Conservation (phyloP, 805 yeast species). For the Hanseniaspora valbyensis region DNA sequence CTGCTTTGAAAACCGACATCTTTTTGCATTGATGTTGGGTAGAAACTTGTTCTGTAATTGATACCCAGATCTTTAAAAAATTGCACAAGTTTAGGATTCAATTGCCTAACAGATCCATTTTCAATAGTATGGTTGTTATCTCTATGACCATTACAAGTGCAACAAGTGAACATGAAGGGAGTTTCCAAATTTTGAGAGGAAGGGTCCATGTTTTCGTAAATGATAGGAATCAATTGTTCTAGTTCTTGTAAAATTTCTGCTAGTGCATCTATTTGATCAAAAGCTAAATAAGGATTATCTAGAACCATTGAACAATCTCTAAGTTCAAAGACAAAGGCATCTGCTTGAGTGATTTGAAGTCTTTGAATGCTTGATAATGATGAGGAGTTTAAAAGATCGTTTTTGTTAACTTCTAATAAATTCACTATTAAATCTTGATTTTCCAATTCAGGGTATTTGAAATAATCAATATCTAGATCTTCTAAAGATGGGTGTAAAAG, state of each 20-base stretch:
- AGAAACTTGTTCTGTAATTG: conserved; percentile 11
- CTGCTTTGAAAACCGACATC: neutral
- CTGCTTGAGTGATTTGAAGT: conserved; percentile 25
- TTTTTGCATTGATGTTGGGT: neutral
- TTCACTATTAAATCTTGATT: conserved; percentile 19
- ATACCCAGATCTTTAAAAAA: conserved; percentile 10
- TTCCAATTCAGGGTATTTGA: neutral
- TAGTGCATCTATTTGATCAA: neutral
- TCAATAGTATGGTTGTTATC: conserved; percentile 5
- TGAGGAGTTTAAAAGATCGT: conserved; percentile 22
- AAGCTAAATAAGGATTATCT: neutral
- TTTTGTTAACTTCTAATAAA: conserved; percentile 22
- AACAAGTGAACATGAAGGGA: conserved; percentile 4
- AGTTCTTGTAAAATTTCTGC: neutral
- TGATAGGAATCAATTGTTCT: conserved; percentile 9
- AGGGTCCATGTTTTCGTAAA: conserved; percentile 7
- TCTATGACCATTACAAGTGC: conserved; percentile 6
- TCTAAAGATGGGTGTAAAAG: conserved; percentile 1
- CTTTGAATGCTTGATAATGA: conserved; percentile 18
- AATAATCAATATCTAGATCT: neutral
- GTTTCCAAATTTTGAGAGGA: conserved; percentile 1
- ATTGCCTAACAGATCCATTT: conserved; percentile 1
- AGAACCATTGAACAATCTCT: conserved; percentile 6
- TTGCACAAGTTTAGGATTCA: conserved; percentile 6
- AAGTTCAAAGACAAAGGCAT: conserved; percentile 22